Percentiles rank a stretch among this genome's conserved stretches.
These are phyloP conservation scores for Lachancea dasiensis DNA, from an alignment of 805 yeast genomes.

Conservation along the genomic window DNA sequence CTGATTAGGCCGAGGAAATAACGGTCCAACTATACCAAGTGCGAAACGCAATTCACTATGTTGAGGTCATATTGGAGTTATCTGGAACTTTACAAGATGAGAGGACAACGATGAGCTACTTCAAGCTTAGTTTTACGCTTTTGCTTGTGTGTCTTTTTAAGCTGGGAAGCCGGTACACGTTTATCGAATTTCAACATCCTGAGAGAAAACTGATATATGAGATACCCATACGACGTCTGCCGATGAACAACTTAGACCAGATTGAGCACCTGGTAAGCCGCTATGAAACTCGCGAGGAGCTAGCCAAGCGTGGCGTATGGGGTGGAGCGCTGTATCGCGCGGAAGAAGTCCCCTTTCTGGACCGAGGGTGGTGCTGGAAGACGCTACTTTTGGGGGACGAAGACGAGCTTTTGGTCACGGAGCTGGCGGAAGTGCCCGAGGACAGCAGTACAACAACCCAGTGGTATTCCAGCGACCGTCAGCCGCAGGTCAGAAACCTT, in stretches of 20 bases:
- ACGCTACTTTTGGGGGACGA: constrained; percentile 18
- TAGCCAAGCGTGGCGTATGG: constrained; percentile 29
- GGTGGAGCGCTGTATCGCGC: constrained; percentile 23
- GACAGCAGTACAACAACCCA: neutral
- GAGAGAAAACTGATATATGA: no score
- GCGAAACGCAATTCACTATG: no score
- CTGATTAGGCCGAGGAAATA: no score
- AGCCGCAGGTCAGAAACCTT: constrained; percentile 19
- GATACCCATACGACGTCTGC: neutral
- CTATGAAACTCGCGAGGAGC: constrained; percentile 24
- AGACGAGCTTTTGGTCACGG: constrained; percentile 9
- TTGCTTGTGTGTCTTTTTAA: no score
- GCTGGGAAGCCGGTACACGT: no score
- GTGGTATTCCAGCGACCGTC: neutral
- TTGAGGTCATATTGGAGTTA: no score
- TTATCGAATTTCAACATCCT: no score
- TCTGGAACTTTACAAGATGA: no score
- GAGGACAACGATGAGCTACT: no score
- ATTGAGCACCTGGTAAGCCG: constrained; percentile 13
- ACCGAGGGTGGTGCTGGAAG: constrained; percentile 32
- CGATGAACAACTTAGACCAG: constrained; percentile 3
- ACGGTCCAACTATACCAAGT: no score
- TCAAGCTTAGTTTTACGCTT: no score
- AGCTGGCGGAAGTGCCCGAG: constrained; percentile 5
- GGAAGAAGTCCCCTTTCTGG: constrained; percentile 9